Evolutionary conservation across 2,329 filamentous ascomycete genomes (phyloP), one percentile per base, ranked within the genome.

Genomic region (Zelopaecilomyces penicillatus): DNA sequence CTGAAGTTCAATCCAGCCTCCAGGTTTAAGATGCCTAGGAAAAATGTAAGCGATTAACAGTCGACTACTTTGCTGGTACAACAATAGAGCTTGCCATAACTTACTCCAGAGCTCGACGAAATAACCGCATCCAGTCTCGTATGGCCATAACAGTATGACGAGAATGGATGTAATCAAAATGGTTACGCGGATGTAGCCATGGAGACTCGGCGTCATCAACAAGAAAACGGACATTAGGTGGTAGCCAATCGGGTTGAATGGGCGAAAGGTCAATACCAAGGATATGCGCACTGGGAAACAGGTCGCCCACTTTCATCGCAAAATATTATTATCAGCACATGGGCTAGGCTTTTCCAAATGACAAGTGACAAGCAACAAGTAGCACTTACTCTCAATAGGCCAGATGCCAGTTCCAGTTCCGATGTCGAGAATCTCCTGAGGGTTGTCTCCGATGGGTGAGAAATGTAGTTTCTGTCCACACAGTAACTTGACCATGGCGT

Each of bases 141-240:
- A 81, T 73, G 2, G 71, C 74, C 65, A 74, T 70, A 10, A 75
- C 71, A 1, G 75, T 73, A 45, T 76, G 71, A 3, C 79, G 68
- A n/a, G 73, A 70, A 54, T 82, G 78, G 31, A 82, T 70, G 47
- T 78, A 80, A 56, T 82, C 77, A 44, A 80, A 82, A 42, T 73
- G 67, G 47, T 77, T 70, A 4, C 58, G 54, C 5, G 72, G 70
- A 48, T 77, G 69, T 11, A 78, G 57, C 77, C 77, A 82, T 4
- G 68, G 66, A 45, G 68, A 69, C 57, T 81, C 76, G 28, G 74
- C 67, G 49, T 81, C 77, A 46, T 81, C 77, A 8, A 80, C 66
- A 54, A 76, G 63, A 51, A 78, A 79, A 27, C 66, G 65, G 19
- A 77, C 67, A 50, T 79, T 80, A 4, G 75, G 71, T 4, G 76